Evolutionary conservation across 768 basidiomycete genomes (phyloP), one percentile per base, ranked within the genome.

Genomic region (Leccinum obscurum): DNA sequence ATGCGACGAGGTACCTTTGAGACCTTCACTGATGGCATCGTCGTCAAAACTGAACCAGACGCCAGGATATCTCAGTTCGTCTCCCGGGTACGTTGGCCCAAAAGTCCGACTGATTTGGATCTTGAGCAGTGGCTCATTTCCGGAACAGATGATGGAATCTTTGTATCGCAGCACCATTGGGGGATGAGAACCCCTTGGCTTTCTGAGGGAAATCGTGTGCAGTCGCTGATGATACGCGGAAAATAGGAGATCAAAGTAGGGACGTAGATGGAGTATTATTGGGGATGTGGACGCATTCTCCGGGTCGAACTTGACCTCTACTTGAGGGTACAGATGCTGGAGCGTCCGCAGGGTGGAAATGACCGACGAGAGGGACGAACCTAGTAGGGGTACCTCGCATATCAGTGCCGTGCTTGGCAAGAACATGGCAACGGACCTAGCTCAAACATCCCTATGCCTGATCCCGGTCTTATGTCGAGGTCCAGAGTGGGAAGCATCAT

Each of bases 21-120:
- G 65, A 6, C 82, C 78, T 59, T 89, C 87, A 1, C 76, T 73
- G 54, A 86, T 76, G 3, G 76, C 75, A 65, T 93, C 92, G 55
- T 92, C 91, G 48, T 90, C 89, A 63, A 93, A 93, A 64, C 85
- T 85, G 70, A 94, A 94, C 83, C 86, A 88, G 35, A 93, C 79
- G 0, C 92, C 92, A 3, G 92, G 92, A 74, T 93, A 94, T 48
- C 83, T 83, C 64, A 93, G 74, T 64, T 89, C 87, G 59, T 92
- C 88, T 28, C 83, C 83, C 11, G 88, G 84, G 72, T 93, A 93
- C 1, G 92, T 93, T 2, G 92, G 92, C 3, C 92, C 92, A 73
- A 94, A 93, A 15, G 83, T 84, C 44, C 85, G 82, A 60, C 83
- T 87, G 4, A 93, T 88, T 32, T 80, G 81, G 2, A 88, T 80